These are phyloP conservation scores for Exophiala dermatitidis DNA, from an alignment of 2,329 filamentous ascomycete species.

Conservation along the genomic window DNA sequence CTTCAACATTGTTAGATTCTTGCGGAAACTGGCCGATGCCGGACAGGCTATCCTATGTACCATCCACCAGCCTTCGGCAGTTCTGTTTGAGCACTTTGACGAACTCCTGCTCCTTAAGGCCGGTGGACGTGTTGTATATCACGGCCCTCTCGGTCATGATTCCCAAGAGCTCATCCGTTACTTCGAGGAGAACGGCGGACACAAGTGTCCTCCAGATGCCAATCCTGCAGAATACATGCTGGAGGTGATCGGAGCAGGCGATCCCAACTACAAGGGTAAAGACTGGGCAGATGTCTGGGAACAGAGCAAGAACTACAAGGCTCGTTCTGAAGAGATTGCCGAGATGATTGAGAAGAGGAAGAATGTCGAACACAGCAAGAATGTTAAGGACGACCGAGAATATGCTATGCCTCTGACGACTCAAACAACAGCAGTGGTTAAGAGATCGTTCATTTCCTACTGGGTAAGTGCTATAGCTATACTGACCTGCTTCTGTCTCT, in stretches of 20 bases:
- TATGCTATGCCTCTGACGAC: slow-evolving; percentile 54
- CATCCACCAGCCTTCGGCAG: slow-evolving; percentile 82
- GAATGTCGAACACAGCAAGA: slow-evolving; percentile 33
- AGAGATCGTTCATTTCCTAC: slow-evolving; percentile 55
- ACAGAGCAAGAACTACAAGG: slow-evolving; percentile 44
- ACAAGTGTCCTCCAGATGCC: slow-evolving; percentile 48
- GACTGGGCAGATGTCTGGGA: slow-evolving; percentile 60
- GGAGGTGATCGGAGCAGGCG: slow-evolving; percentile 54
- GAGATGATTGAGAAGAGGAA: slow-evolving; percentile 45
- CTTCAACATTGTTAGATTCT: slow-evolving; percentile 55
- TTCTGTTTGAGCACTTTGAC: slow-evolving; percentile 83
- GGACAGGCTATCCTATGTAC: slow-evolving; percentile 86
- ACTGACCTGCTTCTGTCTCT: not conserved
- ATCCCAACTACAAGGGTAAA: slow-evolving; percentile 53
- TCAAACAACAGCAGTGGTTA: slow-evolving; percentile 50
- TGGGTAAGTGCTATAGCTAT: slow-evolving; percentile 38
- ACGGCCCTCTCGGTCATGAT: slow-evolving; percentile 75
- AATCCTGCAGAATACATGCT: slow-evolving; percentile 49
- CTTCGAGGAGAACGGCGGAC: slow-evolving; percentile 50
- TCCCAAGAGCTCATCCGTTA: slow-evolving; percentile 60
- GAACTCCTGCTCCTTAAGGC: slow-evolving; percentile 69
- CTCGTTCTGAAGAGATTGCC: slow-evolving; percentile 46
- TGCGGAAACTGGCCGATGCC: slow-evolving; percentile 57
- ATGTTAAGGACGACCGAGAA: slow-evolving; percentile 49
- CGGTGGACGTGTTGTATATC: slow-evolving; percentile 77